Evolutionary conservation across 2,329 filamentous ascomycete genomes (phyloP), one percentile per base, ranked within the genome.

Genomic region (Penicillium sp.): DNA sequence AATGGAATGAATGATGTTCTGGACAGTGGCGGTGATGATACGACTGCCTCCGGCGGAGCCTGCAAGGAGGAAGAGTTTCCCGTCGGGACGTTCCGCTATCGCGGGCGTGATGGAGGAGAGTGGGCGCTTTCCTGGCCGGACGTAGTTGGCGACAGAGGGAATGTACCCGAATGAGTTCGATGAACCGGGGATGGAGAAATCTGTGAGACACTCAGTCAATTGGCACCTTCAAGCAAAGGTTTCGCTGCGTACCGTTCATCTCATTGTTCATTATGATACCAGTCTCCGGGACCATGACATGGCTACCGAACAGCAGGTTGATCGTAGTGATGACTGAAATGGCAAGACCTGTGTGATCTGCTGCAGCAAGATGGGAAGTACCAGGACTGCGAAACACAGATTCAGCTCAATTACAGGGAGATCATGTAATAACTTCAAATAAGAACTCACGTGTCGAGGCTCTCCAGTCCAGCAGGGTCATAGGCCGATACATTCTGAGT

Each of bases 131-230:
- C 82, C 79, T 0, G 89, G 83, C 4, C 83, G 80, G 66, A 96
- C 83, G 66, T 83, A 96, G 76, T 97, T 96, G 37, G 84, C 80
- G 3, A 83, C 81, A 0, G 82, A 85, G 1, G 92, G 90, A 37
- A 85, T 80, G 72, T 89, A 95, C 44, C 89, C 90, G 66, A 96
- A 97, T 22, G 84, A 82, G 66, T 95, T 95, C 50, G 77, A 78
- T 1, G 79, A 74, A 45, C 82, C 82, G 0, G 92, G 91, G 61
- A 95, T 90, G 41, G 85, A 89, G 74, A 96, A 96, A 73, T 95
- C 89, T 74, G 80, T 77, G 69, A 84, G 12, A 1, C 14, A 11
- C 0, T 86, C 37, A 41, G 36, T 41, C 18, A 14, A 14, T 25
- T 14, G 18, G 29, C 14, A 8, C 4, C 35, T 16, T 4, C 10